phyloP scores from a whole-genome alignment of 1,284 basidiomycete species.

The Irpex sp. region DNA sequence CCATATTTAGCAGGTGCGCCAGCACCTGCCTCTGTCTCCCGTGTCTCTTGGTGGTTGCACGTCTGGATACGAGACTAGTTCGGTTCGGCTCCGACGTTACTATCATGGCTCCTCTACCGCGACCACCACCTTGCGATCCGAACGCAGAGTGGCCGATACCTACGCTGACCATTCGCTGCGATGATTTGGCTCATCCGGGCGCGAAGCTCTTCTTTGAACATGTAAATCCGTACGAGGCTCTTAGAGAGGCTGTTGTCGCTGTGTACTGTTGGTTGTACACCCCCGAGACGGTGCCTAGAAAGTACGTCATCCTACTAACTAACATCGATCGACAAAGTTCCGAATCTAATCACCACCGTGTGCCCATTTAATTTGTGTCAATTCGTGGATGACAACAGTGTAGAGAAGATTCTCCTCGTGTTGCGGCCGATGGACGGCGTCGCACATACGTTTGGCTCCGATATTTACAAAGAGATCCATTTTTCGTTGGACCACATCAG shows the following conservation, averaged over 20 bases:
- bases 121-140: constrained; percentile 22
- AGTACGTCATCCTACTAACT: constrained; percentile 36
- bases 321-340: too few relatives aligned
- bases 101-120: constrained; percentile 25
- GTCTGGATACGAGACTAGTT: not conserved
- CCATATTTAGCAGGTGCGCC: too few relatives aligned
- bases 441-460: constrained; percentile 56
- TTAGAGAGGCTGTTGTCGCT: constrained; percentile 49
- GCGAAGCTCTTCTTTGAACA: constrained; percentile 51
- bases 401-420: constrained; percentile 50
- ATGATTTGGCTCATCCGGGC: constrained; percentile 59
- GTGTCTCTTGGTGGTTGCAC: too few relatives aligned
- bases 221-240: constrained; percentile 41
- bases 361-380: not conserved
- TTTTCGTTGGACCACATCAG: constrained; percentile 61
- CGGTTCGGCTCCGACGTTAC: not conserved
- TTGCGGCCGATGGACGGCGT: constrained; percentile 64
- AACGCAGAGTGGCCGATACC: constrained; percentile 47
- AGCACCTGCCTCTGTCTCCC: too few relatives aligned
- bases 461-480: constrained; percentile 65
- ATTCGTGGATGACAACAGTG: constrained; percentile 31
- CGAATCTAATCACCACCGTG: too few relatives aligned
- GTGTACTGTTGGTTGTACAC: constrained; percentile 61
- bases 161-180: constrained; percentile 49
- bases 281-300: constrained; percentile 46